Conservation (phyloP, 2,329 filamentous ascomycete genomes). For the Colletotrichum cereale region DNA sequence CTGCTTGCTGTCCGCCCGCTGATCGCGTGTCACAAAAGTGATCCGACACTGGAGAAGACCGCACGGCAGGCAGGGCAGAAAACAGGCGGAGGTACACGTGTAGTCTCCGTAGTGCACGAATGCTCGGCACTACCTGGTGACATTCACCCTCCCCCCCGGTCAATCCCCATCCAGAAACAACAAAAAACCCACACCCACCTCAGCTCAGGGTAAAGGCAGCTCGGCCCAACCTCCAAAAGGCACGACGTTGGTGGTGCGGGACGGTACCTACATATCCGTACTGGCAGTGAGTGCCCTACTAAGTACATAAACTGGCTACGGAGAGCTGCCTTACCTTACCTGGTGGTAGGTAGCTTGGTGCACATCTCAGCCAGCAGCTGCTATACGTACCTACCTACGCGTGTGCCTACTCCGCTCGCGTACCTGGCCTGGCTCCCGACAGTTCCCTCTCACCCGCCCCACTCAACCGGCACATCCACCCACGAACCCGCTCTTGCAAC, state of each 20-base stretch:
- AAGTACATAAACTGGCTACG: background rate
- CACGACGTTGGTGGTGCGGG: background rate
- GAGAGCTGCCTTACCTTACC: background rate
- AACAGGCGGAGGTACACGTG: background rate
- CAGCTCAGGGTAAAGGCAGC: background rate
- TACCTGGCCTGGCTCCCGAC: conserved; percentile 5
- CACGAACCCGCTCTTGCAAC: conserved; percentile 20
- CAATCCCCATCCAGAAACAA: conserved; percentile 7
- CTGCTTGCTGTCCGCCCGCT: conserved; percentile 19
- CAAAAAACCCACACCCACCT: conserved; percentile 12
- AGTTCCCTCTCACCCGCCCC: background rate
- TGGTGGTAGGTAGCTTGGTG: background rate
- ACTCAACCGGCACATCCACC: conserved; percentile 17
- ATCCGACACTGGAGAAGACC: conserved; percentile 4
- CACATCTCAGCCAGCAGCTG: background rate
- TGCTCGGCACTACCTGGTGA: background rate
- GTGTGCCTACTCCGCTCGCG: background rate
- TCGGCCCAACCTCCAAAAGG: conserved; percentile 28
- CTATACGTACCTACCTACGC: background rate
- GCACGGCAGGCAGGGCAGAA: background rate
- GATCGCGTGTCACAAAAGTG: conserved; percentile 37
- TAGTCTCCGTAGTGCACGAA: background rate
- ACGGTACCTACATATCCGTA: background rate
- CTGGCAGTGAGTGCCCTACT: background rate
- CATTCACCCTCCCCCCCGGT: background rate